Conservation (phyloP, 1,284 basidiomycete species). For the Marasmius sp. region DNA sequence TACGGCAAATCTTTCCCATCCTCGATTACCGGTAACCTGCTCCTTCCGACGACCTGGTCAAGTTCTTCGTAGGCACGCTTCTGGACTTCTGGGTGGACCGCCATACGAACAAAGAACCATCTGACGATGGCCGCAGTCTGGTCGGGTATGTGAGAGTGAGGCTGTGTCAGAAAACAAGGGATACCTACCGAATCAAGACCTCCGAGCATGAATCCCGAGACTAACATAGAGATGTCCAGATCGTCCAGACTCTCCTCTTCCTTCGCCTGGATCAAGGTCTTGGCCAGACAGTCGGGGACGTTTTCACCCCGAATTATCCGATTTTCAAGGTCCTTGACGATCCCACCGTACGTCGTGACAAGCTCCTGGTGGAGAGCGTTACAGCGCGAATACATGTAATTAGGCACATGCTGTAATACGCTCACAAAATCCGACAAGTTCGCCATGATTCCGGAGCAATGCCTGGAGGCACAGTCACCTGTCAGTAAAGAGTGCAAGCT, state of each 20-base stretch:
- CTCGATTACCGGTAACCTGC: background rate
- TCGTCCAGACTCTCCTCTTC: constrained; percentile 36
- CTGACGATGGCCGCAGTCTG: constrained; percentile 4
- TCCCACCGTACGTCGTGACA: constrained; percentile 30
- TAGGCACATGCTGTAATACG: constrained; percentile 36
- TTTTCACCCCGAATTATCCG: constrained; percentile 27
- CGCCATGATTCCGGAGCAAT: constrained; percentile 33
- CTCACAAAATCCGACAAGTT: constrained; percentile 41
- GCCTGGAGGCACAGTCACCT: background rate
- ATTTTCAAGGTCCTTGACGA: constrained; percentile 28
- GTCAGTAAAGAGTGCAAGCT: background rate
- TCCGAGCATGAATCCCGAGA: constrained; percentile 39
- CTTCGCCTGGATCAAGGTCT: constrained; percentile 32
- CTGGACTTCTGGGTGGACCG: constrained; percentile 5
- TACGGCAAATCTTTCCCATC: constrained; percentile 4
- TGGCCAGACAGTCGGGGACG: constrained; percentile 36
- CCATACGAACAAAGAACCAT: constrained; percentile 5
- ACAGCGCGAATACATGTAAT: constrained; percentile 28
- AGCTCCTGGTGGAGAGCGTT: constrained; percentile 32
- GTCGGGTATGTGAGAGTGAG: background rate
- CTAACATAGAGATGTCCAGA: constrained; percentile 37
- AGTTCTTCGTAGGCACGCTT: constrained; percentile 10
- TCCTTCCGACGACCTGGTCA: constrained; percentile 2
- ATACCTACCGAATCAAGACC: constrained; percentile 38
- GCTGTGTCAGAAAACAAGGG: constrained; percentile 3